Evolutionary conservation across 1,139 yeast genomes (phyloP).

Genomic region (Trichomonascaceae sp.): DNA sequence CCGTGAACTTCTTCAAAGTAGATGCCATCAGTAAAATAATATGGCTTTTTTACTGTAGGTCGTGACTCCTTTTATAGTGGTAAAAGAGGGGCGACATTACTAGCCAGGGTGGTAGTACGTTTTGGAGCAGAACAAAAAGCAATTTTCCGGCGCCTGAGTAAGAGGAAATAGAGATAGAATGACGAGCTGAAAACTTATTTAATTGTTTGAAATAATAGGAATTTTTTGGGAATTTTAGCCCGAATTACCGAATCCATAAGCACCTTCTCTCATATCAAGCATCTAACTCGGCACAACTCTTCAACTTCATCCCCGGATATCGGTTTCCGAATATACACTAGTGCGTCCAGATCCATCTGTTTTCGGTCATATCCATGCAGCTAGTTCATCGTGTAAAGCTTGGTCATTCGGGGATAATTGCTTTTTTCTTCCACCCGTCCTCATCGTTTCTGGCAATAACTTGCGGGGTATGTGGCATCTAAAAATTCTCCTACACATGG

Average conservation of each 20-base stretch:
- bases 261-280: not conserved
- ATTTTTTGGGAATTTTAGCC: not conserved
- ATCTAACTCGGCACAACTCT: not conserved
- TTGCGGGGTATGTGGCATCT: not conserved
- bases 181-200: not conserved
- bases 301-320: not conserved
- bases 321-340: not conserved
- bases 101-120: not conserved
- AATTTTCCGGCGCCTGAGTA: not conserved
- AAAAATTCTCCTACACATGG: not conserved
- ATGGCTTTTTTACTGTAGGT: not conserved
- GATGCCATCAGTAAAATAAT: not conserved
- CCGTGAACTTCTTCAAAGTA: conserved; percentile 2
- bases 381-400: not conserved
- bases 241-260: not conserved
- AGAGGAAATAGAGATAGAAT: not conserved
- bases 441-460: not conserved
- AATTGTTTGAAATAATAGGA: not conserved
- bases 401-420: not conserved
- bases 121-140: not conserved
- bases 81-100: not conserved
- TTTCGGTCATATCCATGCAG: not conserved
- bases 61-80: not conserved
- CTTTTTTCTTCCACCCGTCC: not conserved
- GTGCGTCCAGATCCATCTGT: not conserved